Evolutionary conservation across 1,284 basidiomycete genomes (phyloP).

Genomic region (Apiotrichum domesticum): DNA sequence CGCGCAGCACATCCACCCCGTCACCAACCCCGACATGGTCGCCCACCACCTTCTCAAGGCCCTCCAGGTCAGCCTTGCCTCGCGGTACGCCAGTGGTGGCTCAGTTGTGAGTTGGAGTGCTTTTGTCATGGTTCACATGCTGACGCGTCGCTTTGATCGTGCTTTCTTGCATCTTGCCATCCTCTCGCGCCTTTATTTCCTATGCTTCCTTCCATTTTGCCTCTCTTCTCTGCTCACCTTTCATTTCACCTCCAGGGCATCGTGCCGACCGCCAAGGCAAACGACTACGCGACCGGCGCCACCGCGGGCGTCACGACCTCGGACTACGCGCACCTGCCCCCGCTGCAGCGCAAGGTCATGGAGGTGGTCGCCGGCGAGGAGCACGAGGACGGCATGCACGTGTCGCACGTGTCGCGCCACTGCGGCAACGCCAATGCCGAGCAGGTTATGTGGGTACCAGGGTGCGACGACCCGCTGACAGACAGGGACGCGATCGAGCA

Average conservation of each 20-base stretch:
- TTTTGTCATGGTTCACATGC: background rate
- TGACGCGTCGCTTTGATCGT: background rate
- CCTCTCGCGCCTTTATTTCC: no score
- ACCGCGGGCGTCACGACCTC: conserved; percentile 11
- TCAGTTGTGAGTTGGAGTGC: conserved; percentile 20
- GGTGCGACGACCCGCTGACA: background rate
- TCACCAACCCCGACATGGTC: conserved; percentile 71
- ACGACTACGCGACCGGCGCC: conserved; percentile 35
- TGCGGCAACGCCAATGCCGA: conserved; percentile 27
- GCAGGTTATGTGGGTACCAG: conserved; percentile 47
- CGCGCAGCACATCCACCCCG: conserved; percentile 62
- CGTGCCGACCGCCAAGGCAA: background rate
- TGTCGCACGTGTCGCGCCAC: conserved; percentile 53
- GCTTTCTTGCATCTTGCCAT: no score
- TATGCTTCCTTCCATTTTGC: no score
- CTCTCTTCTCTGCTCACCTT: background rate
- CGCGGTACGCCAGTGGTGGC: conserved; percentile 48
- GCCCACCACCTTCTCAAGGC: conserved; percentile 69
- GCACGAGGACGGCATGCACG: conserved; percentile 57
- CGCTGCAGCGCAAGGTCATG: conserved; percentile 62
- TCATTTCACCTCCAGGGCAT: background rate
- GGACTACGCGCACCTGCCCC: conserved; percentile 55
- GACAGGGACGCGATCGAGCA: conserved; percentile 59
- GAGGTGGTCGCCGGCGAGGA: conserved; percentile 52
- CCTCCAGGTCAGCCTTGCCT: conserved; percentile 50